These are phyloP conservation scores for Thalia dealbata DNA, from an alignment of 176 grass and related monocot species.

Conservation along the genomic window DNA sequence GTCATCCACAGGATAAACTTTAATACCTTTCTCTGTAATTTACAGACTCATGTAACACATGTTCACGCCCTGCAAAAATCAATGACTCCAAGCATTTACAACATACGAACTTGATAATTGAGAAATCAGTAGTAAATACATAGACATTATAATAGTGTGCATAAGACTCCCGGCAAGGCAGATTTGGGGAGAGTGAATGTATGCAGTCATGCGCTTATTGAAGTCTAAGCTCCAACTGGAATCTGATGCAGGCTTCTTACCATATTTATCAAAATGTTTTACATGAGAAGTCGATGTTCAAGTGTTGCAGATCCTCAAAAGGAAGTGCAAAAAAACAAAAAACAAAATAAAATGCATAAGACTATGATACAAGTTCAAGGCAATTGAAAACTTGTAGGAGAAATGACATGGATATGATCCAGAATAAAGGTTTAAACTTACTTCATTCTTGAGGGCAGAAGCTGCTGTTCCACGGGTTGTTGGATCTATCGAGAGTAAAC, in stretches of 20 bases:
- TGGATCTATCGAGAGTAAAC: slow-evolving; percentile 87
- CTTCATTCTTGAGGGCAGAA: slow-evolving; percentile 79
- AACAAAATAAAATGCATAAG: not conserved
- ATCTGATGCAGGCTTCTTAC: not conserved
- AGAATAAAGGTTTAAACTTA: slow-evolving; percentile 19
- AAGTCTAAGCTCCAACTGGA: not conserved
- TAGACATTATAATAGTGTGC: no score
- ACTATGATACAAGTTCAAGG: not conserved
- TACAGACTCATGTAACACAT: not conserved
- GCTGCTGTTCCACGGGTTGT: slow-evolving; percentile 55
- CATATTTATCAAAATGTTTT: not conserved
- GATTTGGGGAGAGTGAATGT: no score
- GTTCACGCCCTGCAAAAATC: slow-evolving; percentile 3
- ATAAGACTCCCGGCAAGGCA: no score
- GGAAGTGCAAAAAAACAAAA: not conserved
- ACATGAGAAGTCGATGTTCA: not conserved
- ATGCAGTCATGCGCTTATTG: not conserved
- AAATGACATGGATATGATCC: not conserved
- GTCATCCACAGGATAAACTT: not conserved
- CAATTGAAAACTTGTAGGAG: not conserved
- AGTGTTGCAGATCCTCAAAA: not conserved
- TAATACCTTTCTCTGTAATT: not conserved
- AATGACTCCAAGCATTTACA: not conserved
- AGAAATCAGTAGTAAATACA: slow-evolving; percentile 17
- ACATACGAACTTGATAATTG: not conserved